Conservation (phyloP, 768 basidiomycete genomes). For the Tulasnella sp. region DNA sequence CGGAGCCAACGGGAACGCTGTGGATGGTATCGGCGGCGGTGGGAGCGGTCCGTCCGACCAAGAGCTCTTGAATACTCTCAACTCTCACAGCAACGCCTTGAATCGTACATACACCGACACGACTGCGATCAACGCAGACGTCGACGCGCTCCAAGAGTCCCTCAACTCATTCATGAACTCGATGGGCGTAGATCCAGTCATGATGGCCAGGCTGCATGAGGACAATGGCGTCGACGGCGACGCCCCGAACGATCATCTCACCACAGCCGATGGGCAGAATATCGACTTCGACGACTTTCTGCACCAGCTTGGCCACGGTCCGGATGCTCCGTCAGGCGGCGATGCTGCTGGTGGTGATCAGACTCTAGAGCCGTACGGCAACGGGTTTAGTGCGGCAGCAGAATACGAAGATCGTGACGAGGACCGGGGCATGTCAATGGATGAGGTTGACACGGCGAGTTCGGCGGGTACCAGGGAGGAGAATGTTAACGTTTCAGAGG, state of each 20-base stretch:
- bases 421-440: no score
- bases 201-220: not conserved
- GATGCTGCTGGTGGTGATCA: not conserved
- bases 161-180: conserved; percentile 63
- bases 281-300: conserved; percentile 3
- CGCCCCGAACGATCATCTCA: not conserved
- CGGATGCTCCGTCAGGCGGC: not conserved
- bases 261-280: not conserved
- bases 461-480: no score
- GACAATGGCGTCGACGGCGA: not conserved
- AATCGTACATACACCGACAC: conserved; percentile 49
- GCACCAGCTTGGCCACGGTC: not conserved
- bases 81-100: conserved; percentile 32
- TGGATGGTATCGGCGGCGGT: not conserved
- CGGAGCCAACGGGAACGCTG: not conserved
- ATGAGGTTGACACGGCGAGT: no score
- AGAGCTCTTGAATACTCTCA: conserved; percentile 24
- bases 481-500: no score
- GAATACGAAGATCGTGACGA: no score
- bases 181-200: conserved; percentile 49
- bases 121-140: conserved; percentile 57
- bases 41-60: conserved; percentile 22
- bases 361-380: conserved; percentile 4
- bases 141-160: conserved; percentile 53
- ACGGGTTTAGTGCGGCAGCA: not conserved